phyloP scores from a whole-genome alignment of 306 rosid species.

The Lathyrus aphaca region DNA sequence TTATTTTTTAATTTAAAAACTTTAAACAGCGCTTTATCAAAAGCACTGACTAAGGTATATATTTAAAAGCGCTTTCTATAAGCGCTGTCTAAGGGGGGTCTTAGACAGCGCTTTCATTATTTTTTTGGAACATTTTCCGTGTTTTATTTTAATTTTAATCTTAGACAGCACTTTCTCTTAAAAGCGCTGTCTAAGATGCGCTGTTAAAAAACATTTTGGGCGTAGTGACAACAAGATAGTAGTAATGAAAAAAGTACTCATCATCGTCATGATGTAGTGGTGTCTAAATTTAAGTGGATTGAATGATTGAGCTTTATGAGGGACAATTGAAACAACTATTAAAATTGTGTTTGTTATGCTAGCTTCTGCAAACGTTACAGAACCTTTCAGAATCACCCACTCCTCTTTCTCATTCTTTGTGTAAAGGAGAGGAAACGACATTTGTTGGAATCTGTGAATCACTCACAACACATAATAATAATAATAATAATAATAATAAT shows the following conservation, averaged over 20 bases:
- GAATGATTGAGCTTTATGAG: constrained; percentile 31
- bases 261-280: background rate
- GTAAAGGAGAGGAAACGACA: constrained; percentile 23
- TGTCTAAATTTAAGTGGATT: background rate
- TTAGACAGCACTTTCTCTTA: too few relatives aligned
- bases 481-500: background rate
- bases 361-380: constrained; percentile 28
- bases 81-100: too few relatives aligned
- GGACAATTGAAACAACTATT: constrained; percentile 14
- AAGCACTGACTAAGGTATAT: too few relatives aligned
- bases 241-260: background rate
- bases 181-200: too few relatives aligned
- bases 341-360: constrained; percentile 24
- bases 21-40: too few relatives aligned
- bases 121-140: too few relatives aligned
- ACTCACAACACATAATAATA: background rate
- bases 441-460: constrained; percentile 29
- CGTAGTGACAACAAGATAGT: too few relatives aligned
- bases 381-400: background rate
- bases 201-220: too few relatives aligned
- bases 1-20: too few relatives aligned
- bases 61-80: too few relatives aligned
- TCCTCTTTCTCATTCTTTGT: background rate
- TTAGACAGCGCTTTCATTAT: too few relatives aligned
- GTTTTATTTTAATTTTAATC: too few relatives aligned